These are phyloP conservation scores for Asterophora parasitica DNA, from an alignment of 768 basidiomycete species.

Conservation along the genomic window DNA sequence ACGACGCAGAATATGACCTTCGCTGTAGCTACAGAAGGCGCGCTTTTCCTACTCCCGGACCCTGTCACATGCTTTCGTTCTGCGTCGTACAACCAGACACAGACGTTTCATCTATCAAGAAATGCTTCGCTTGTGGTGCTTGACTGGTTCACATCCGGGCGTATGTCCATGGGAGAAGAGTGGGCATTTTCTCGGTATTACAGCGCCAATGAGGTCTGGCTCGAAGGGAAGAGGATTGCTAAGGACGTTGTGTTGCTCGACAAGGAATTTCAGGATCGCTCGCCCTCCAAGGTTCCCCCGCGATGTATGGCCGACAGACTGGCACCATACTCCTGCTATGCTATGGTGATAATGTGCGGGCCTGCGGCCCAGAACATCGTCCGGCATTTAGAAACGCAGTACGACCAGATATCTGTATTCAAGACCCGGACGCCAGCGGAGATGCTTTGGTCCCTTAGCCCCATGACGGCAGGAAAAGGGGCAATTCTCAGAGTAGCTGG, in stretches of 20 bases:
- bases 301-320: constrained; percentile 58
- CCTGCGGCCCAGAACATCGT: constrained; percentile 50
- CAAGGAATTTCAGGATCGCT: constrained; percentile 22
- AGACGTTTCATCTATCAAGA: constrained; percentile 64
- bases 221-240: constrained; percentile 60
- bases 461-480: constrained; percentile 36
- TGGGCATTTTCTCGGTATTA: constrained; percentile 87
- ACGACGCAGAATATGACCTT: constrained; percentile 68
- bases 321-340: constrained; percentile 86
- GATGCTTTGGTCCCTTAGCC: constrained; percentile 80
- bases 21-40: constrained; percentile 43
- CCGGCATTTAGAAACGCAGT: constrained; percentile 40
- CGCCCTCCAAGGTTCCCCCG: constrained; percentile 23
- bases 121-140: constrained; percentile 68
- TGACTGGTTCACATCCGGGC: constrained; percentile 91
- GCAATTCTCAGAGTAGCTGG: constrained; percentile 73
- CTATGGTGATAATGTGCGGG: constrained; percentile 78
- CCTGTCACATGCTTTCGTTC: constrained; percentile 89
- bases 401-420: constrained; percentile 59
- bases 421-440: constrained; percentile 51
- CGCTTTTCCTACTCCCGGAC: constrained; percentile 82
- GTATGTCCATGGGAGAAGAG: constrained; percentile 77
- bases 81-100: constrained; percentile 79
- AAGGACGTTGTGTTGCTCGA: constrained; percentile 80
- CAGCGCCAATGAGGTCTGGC: constrained; percentile 78